A percentile compares a stretch with the other conserved stretches of the same genome.
Evolutionary conservation across 257 asterid species (phyloP).

Genomic region (Marsdenia floribunda): DNA sequence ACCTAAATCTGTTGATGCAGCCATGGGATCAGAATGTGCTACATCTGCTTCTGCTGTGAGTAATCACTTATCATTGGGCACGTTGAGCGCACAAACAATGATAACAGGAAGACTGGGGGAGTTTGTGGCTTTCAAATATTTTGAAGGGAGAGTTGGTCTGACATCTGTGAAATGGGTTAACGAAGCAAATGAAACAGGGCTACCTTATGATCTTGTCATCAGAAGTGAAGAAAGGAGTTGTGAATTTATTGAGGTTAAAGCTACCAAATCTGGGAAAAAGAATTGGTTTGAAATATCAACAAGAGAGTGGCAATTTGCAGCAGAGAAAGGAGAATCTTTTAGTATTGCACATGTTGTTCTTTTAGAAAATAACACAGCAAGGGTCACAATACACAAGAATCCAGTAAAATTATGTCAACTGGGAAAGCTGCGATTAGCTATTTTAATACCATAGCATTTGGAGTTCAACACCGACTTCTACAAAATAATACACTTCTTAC

Average conservation of each 20-base stretch:
- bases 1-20: conserved; percentile 28
- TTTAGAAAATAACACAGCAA: conserved; percentile 46
- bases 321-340: conserved; percentile 81
- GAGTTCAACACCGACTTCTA: neutral
- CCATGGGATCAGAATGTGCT: conserved; percentile 25
- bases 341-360: conserved; percentile 80
- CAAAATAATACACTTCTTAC: neutral
- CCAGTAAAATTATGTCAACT: conserved; percentile 68
- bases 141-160: conserved; percentile 35
- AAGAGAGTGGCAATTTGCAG: conserved; percentile 92
- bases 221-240: conserved; percentile 35
- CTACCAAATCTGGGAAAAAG: conserved; percentile 60
- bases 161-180: conserved; percentile 73
- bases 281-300: conserved; percentile 60
- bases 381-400: conserved; percentile 64
- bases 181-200: conserved; percentile 65
- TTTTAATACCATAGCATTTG: conserved; percentile 44
- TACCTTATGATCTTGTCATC: conserved; percentile 74
- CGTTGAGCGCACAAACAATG: conserved; percentile 36
- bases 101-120: conserved; percentile 87
- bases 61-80: conserved; percentile 26
- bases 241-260: conserved; percentile 85
- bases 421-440: conserved; percentile 70
- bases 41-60: conserved; percentile 30
- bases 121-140: conserved; percentile 60